A percentile compares a stretch with the other conserved stretches of the same genome.
Conservation (phyloP, 352 stramenopile genomes). For the Pythium scleroteichum region DNA sequence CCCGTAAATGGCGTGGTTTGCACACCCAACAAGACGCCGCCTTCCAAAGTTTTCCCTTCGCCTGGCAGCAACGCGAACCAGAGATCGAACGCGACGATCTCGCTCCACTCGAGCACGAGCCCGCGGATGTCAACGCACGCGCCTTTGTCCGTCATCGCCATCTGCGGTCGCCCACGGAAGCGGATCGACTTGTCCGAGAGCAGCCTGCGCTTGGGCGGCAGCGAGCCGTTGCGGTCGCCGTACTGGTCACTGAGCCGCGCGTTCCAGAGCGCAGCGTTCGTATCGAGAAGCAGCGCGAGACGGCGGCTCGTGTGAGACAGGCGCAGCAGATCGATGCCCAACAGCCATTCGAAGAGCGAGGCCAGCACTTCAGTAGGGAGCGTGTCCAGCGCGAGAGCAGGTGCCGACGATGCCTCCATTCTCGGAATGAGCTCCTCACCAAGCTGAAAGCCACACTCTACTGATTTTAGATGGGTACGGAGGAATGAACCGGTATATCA, state of each 20-base stretch:
- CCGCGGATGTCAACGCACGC: slow-evolving; percentile 4
- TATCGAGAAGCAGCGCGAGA: background rate
- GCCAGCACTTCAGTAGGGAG: slow-evolving; percentile 19
- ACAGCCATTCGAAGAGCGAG: slow-evolving; percentile 21
- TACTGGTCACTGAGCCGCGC: background rate
- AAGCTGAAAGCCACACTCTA: no score
- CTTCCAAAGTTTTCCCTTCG: slow-evolving; percentile 12
- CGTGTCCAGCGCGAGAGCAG: background rate
- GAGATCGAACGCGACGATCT: slow-evolving; percentile 38
- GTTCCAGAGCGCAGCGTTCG: background rate
- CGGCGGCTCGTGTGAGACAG: slow-evolving; percentile 28
- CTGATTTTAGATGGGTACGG: no score
- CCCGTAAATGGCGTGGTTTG: slow-evolving; percentile 34
- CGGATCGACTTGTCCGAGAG: slow-evolving; percentile 1
- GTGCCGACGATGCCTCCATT: no score
- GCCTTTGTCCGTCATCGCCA: slow-evolving; percentile 3
- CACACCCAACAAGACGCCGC: slow-evolving; percentile 40
- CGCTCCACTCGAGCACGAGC: slow-evolving; percentile 11
- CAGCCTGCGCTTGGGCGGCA: slow-evolving; percentile 3
- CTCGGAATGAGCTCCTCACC: no score
- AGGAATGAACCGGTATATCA: no score
- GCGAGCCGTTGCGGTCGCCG: background rate
- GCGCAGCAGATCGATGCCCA: slow-evolving; percentile 26
- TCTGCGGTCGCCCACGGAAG: slow-evolving; percentile 1
- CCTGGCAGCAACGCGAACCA: slow-evolving; percentile 42